Base-by-base conservation (phyloP, 1,139 yeast species). In the Pichia sp. region DNA sequence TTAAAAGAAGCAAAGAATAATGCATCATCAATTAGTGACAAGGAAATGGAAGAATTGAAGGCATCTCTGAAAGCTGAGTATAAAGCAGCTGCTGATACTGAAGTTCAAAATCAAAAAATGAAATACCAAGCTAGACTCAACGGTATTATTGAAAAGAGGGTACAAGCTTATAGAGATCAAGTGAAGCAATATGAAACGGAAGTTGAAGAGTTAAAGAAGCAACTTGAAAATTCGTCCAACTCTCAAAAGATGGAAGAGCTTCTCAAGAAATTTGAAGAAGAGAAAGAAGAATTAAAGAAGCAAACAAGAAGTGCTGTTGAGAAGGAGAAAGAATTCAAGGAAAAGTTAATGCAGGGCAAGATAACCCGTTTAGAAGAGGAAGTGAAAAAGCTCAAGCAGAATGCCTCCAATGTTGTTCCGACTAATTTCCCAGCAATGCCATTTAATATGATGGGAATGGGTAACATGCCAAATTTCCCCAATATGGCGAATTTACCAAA, bases 101-200 rank as follows among this genome's bases (percentile, higher is more conserved):
- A 57, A 35, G 45, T 53, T 34, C 57, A 54, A 31, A 52, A 55
- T 2, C 55, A 54, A 31, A 56, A 56, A 37, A 55, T 46, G 28
- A 49, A 50, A 31, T 41, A 55, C 28, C 58, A 55, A 38, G 61
- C 59, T 3, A 56, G 52, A 40, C 55, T 59, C 26, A 53, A 52
- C 42, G 59, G 55, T 21, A 53, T 57, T 18, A 54, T 54, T 38
- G 62, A 60, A 36, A 58, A 51, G 43, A 47, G 63, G 33, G 49
- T 51, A 45, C 55, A 52, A 24, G 54, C 51, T 11, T 50, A 59
- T 14, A 30, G 18, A 18, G 32, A 30, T 30, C 32, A 30, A 18
- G 32, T 30, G 12, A 30, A 30, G 22, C 18, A 30, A 18, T 30
- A 18, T 18, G 32, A 30, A 18, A 11, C 12, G 15, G 18, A 20